These are phyloP conservation scores for Canna indica DNA, from an alignment of 176 grass and related monocot species.

Conservation along the genomic window DNA sequence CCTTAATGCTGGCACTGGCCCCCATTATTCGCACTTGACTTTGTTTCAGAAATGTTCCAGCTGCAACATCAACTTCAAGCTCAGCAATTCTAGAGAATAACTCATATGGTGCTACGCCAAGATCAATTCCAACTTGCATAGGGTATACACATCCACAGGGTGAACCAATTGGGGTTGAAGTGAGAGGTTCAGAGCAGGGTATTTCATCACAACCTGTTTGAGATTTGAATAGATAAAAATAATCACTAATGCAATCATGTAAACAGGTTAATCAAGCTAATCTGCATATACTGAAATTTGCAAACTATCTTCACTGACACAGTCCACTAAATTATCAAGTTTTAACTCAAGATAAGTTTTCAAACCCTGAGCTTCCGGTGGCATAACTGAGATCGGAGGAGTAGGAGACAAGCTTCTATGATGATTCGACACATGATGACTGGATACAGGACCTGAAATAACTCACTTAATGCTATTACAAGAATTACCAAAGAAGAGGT, in stretches of 20 bases:
- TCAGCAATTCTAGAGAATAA: slow-evolving; percentile 61
- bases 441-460: slow-evolving; percentile 23
- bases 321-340: not conserved
- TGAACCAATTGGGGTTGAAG: slow-evolving; percentile 72
- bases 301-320: not conserved
- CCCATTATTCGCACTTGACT: slow-evolving; percentile 83
- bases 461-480: not conserved
- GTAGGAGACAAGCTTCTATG: slow-evolving; percentile 32
- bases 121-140: slow-evolving; percentile 62
- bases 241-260: slow-evolving; percentile 5
- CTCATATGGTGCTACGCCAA: slow-evolving; percentile 56
- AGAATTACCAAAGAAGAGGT: not conserved
- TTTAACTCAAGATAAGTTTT: not conserved
- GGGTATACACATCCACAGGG: slow-evolving; percentile 76
- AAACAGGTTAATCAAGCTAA: slow-evolving; percentile 9
- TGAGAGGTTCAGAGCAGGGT: slow-evolving; percentile 56
- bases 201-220: slow-evolving; percentile 47
- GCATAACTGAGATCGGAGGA: slow-evolving; percentile 24
- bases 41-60: slow-evolving; percentile 62
- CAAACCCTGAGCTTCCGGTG: slow-evolving; percentile 48
- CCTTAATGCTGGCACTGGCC: slow-evolving; percentile 38
- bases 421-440: slow-evolving; percentile 31
- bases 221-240: slow-evolving; percentile 2
- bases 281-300: not conserved
- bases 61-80: slow-evolving; percentile 61